Percentiles rank a stretch among this genome's conserved stretches.
Evolutionary conservation across 306 rosid genomes (phyloP).

Genomic region (Sicyos baderoa): DNA sequence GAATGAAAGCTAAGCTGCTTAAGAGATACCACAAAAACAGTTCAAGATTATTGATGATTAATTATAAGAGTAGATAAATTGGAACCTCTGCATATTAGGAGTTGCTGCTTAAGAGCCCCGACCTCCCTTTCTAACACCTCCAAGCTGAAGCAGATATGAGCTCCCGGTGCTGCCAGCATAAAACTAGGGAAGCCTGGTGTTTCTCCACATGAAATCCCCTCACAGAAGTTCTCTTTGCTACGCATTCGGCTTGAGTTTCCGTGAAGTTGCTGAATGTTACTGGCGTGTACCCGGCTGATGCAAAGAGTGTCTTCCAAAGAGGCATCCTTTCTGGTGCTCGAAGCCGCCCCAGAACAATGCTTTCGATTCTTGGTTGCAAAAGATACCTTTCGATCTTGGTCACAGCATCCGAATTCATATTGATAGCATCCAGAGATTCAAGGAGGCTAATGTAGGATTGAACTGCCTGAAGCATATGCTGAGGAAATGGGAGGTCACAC

Average conservation of each 20-base stretch:
- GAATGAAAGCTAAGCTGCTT: conserved; percentile 22
- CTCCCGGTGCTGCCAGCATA: conserved; percentile 44
- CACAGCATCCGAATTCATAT: conserved; percentile 30
- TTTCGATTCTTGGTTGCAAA: conserved; percentile 39
- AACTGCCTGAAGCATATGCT: conserved; percentile 37
- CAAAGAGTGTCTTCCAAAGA: conserved; percentile 31
- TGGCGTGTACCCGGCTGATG: conserved; percentile 29
- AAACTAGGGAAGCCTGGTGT: conserved; percentile 33
- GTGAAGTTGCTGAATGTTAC: conserved; percentile 37
- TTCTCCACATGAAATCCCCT: conserved; percentile 41
- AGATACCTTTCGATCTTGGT: conserved; percentile 38
- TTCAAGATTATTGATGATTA: conserved; percentile 33
- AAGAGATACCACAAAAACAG: conserved; percentile 33
- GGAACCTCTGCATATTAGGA: conserved; percentile 36
- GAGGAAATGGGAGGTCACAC: conserved; percentile 36
- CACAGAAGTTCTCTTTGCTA: conserved; percentile 34
- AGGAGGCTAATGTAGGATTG: conserved; percentile 32
- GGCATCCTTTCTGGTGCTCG: conserved; percentile 29
- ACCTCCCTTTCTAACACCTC: conserved; percentile 39
- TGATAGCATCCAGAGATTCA: conserved; percentile 35
- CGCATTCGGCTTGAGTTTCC: conserved; percentile 44
- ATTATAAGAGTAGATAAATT: conserved; percentile 27
- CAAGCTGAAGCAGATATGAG: conserved; percentile 42
- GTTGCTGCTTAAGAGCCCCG: conserved; percentile 31
- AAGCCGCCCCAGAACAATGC: conserved; percentile 33